Conservation (phyloP, 1,284 basidiomycete species). For the Testicularia cyperi region DNA sequence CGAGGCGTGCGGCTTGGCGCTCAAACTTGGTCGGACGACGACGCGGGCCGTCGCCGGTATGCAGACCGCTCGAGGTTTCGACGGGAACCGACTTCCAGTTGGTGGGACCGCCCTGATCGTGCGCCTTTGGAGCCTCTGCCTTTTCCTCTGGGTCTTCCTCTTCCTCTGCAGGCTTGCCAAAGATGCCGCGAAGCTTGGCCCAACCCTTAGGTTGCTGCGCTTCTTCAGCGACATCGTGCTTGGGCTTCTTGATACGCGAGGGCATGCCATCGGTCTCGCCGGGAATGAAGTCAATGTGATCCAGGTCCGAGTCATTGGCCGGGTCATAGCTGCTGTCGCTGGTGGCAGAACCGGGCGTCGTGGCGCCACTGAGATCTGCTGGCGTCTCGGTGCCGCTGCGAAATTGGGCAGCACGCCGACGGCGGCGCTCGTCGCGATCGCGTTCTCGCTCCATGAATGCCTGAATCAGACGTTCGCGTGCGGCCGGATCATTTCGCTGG, state of each 20-base stretch:
- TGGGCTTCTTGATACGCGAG: slow-evolving; percentile 22
- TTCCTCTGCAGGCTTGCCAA: slow-evolving; percentile 29
- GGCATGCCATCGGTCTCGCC: slow-evolving; percentile 60
- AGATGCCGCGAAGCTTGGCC: slow-evolving; percentile 47
- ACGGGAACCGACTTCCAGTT: slow-evolving; percentile 58
- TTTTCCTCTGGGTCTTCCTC: slow-evolving; percentile 37
- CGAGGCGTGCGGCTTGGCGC: slow-evolving; percentile 50
- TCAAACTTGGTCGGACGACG: slow-evolving; percentile 50
- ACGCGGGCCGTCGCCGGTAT: slow-evolving; percentile 42
- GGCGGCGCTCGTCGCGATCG: slow-evolving; percentile 14
- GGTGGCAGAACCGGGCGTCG: slow-evolving; percentile 43
- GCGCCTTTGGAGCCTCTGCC: slow-evolving; percentile 7
- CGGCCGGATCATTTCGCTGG: slow-evolving; percentile 1
- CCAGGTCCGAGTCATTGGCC: slow-evolving; percentile 50
- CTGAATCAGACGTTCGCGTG: slow-evolving; percentile 11
- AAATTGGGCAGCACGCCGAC: slow-evolving; percentile 4
- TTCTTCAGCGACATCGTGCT: slow-evolving; percentile 8
- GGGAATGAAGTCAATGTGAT: slow-evolving; percentile 54
- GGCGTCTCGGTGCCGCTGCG: slow-evolving; percentile 5
- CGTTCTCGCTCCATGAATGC: slow-evolving; percentile 31
- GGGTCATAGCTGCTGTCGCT: slow-evolving; percentile 55
- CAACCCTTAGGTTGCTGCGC: slow-evolving; percentile 41
- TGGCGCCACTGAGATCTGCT: slow-evolving; percentile 26
- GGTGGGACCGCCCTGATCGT: slow-evolving; percentile 50
- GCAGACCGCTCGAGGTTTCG: slow-evolving; percentile 53